Evolutionary conservation across 2,329 filamentous ascomycete genomes (phyloP).

Genomic region (Ophiocordyceps camponoti-leonardi): DNA sequence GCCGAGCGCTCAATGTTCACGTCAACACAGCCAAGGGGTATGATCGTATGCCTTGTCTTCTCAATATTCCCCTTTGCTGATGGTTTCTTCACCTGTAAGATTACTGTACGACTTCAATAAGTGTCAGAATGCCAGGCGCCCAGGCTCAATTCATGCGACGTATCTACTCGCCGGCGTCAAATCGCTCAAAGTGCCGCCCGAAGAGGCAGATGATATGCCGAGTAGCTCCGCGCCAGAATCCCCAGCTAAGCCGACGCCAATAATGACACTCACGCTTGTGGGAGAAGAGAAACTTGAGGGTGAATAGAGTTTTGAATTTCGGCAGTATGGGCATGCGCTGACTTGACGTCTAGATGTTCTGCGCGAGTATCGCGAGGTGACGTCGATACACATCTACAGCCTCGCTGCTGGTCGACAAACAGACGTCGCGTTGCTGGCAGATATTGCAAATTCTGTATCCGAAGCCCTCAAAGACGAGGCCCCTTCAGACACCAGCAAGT

Average conservation of each 20-base stretch:
- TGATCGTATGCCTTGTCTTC: neutral
- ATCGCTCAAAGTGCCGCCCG: conserved; percentile 18
- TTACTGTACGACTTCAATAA: conserved; percentile 83
- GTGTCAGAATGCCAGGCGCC: conserved; percentile 65
- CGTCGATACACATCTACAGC: conserved; percentile 77
- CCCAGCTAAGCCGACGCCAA: conserved; percentile 24
- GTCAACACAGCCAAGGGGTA: conserved; percentile 82
- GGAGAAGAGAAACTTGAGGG: conserved; percentile 57
- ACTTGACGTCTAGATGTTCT: conserved; percentile 37
- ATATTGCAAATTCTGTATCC: conserved; percentile 47
- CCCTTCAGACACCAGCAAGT: conserved; percentile 38
- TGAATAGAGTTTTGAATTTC: conserved; percentile 13
- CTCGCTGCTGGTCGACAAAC: conserved; percentile 52
- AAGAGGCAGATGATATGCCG: conserved; percentile 49
- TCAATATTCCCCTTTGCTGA: neutral
- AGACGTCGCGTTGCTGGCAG: conserved; percentile 53
- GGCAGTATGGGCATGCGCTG: neutral
- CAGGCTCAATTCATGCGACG: conserved; percentile 71
- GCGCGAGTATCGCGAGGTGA: conserved; percentile 52
- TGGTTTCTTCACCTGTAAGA: conserved; percentile 25
- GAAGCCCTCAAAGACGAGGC: conserved; percentile 42
- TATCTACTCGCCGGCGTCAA: conserved; percentile 68
- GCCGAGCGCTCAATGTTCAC: conserved; percentile 67
- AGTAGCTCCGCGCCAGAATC: conserved; percentile 44
- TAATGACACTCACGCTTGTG: conserved; percentile 47